Base-by-base conservation (phyloP, 2,329 filamentous ascomycete species). In the Aspergillus sp. region DNA sequence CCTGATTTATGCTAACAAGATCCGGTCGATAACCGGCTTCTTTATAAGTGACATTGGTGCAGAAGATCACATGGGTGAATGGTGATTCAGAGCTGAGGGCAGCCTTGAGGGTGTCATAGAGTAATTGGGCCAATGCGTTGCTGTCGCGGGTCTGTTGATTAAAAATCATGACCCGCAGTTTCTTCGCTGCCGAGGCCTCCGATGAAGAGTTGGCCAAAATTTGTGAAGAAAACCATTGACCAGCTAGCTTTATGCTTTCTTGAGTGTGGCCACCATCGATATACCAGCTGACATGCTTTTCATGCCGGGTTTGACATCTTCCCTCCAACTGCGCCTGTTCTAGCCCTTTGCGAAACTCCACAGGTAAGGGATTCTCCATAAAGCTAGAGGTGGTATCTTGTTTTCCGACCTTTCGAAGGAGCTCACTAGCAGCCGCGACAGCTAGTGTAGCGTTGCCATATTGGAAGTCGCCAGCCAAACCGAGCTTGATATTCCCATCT, bases 121-220 rank as follows among this genome's bases (percentile, higher is more conserved):
- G 78, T 0, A 81, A 82, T 33, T 75, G 76, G 2, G 93, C 83
- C 1, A 96, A 81, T 15, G 83, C 79, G 4, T 79, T 76, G 5
- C 90, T 89, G 68, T 96, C 87, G 33, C 92, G 85, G 9, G 91
- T 91, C 70, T 96, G 91, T 74, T 97, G 93, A 74, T 97, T 97
- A 80, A 98, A 98, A 48, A 98, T 82, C 46, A 98, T 77, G 57
- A 89, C 79, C 0, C 90, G 79, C 5, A 77, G 71, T 45, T 79
- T 74, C 52, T 68, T 69, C 50, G 60, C 65, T 53, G 64, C 68
- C 17, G 67, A 54, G 27, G 62, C 61, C n/a, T 58, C 58, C 6
- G 73, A 66, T 6, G 73, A 68, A 11, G 73, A 71, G 45, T 74
- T 72, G 15, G 72, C 66, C 65, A 67, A 64, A n/a, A 82, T 68